Evolutionary conservation across 2,329 filamentous ascomycete species (phyloP).

Genomic region (Penicillium verrucosum): DNA sequence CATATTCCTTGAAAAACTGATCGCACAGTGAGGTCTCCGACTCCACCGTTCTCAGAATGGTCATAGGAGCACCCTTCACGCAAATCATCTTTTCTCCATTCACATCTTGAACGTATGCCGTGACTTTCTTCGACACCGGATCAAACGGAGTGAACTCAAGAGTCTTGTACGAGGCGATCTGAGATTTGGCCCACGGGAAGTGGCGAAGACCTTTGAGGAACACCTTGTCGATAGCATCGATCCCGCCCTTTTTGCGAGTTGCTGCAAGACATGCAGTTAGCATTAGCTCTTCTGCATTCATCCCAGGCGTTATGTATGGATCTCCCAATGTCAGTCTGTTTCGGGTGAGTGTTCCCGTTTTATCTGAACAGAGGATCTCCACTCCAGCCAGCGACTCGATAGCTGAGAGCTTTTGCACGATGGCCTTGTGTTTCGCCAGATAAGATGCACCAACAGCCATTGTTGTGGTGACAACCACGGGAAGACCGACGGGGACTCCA

Average conservation of each 20-base stretch:
- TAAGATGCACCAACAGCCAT: constrained; percentile 93
- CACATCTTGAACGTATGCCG: constrained; percentile 76
- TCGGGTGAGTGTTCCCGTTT: constrained; percentile 89
- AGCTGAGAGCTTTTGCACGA: constrained; percentile 87
- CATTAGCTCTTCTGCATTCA: constrained; percentile 86
- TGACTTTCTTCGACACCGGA: constrained; percentile 90
- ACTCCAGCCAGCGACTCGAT: constrained; percentile 91
- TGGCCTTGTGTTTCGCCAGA: constrained; percentile 87
- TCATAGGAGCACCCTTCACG: constrained; percentile 86
- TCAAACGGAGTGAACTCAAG: constrained; percentile 85
- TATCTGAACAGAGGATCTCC: constrained; percentile 91
- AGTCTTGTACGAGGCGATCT: constrained; percentile 79
- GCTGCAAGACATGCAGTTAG: constrained; percentile 85
- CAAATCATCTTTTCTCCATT: constrained; percentile 81
- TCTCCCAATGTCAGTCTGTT: constrained; percentile 88
- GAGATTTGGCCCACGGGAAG: constrained; percentile 78
- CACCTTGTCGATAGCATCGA: constrained; percentile 91
- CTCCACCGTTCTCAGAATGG: constrained; percentile 82
- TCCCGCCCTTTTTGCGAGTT: constrained; percentile 92
- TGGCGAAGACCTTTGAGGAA: constrained; percentile 81
- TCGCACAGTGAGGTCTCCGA: constrained; percentile 73
- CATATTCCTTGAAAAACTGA: constrained; percentile 76
- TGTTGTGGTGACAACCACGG: constrained; percentile 88
- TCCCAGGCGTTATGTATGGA: constrained; percentile 76
- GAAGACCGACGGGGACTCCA: constrained; percentile 88